Base-by-base conservation (phyloP, 306 rosid species). In the Dalbergia cochinchinensis region DNA sequence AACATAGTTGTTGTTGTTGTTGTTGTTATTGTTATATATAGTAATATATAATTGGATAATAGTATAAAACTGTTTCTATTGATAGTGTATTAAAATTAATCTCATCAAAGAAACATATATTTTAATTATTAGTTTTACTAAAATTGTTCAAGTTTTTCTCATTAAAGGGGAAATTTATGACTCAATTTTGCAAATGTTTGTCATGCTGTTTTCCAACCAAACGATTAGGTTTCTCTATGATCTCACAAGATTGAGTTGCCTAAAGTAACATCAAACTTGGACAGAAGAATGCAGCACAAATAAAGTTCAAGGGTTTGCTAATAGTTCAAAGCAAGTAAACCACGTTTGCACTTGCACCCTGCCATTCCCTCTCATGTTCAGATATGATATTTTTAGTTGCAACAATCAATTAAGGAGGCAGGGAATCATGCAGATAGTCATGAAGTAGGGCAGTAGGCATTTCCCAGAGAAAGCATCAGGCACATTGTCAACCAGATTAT, bases 181-280 rank as follows among this genome's bases (percentile, higher is more conserved):
- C 66, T 62, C 61, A 71, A 62, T 61, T 45, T 47, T 33, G 51
- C 70, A 37, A 48, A 45, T 61, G 18, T 61, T 74, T 45, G 50
- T 15, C 19, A 26, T 22, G 8, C 4, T 26, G 16, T 5, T 35
- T 45, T 45, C 48, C 61, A 61, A 45, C 26, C 60, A 47, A 48
- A 63, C 34, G 39, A n/a, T 33, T 20, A 33, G 14, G 8, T 48
- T 16, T 47, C 11, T 34, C 34, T 50, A 2, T 62, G n/a, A 20
- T 61, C 33, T 71, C 6, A 9, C 67, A 35, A 50, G 65, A 70
- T 6, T 42, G 47, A 42, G 9, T 53, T 37, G 53, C 41, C 22
- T 18, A 15, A 41, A 73, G 31, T 60, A 33, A 41, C 70, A 75
- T 47, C 19, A n/a, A 75, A 33, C 71, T 45, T 41, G 34, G 11